Base-by-base conservation (phyloP, 192 early-diverging fungal species). In the Phlyctochytrium planicorne region DNA sequence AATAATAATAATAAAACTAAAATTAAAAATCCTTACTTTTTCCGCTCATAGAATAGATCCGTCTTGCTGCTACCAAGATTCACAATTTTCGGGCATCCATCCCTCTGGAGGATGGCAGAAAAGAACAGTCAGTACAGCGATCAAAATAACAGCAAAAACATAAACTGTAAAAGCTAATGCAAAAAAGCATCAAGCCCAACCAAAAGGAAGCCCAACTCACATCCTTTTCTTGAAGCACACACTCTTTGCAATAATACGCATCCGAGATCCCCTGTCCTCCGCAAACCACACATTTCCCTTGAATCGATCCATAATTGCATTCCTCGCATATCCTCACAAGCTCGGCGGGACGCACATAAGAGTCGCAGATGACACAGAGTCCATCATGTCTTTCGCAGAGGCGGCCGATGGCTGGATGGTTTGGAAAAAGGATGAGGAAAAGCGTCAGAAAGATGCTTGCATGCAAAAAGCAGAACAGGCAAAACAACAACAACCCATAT, bases 1-100 rank as follows among this genome's bases (percentile, higher is more conserved):
- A n/a, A n/a, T n/a, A n/a, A n/a, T n/a, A 20, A 47, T 14, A 6
- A 6, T 20, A 6, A 31, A 67, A 29, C 17, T 0, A 20, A 47
- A 47, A 6, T 20, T 20, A 6, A 31, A 67, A 29, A 20, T 0
- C 62, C 91, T 76, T 89, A 92, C 75, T 96, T 96, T 80, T 98
- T 98, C 72, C 90, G 76, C 71, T 95, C 93, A 62, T 96, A 96
- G 53, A 95, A 94, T 52, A 90, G 73, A 80, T 95, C 93, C 40
- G 92, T 92, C 70, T 94, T 94, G 33, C 91, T 89, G 33, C 88
- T 89, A 47, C 96, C 96, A 27, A 98, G 70, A 75, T 98, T 98
- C n/a, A 98, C 86, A 80, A 98, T 96, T 77, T 96, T 96, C 59
- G 96, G 96, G 70, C 96, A 98, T 10, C 96, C 96, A 70, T 98